These are phyloP conservation scores for Malus sylvestris DNA, from an alignment of 306 rosid species.

Conservation along the genomic window DNA sequence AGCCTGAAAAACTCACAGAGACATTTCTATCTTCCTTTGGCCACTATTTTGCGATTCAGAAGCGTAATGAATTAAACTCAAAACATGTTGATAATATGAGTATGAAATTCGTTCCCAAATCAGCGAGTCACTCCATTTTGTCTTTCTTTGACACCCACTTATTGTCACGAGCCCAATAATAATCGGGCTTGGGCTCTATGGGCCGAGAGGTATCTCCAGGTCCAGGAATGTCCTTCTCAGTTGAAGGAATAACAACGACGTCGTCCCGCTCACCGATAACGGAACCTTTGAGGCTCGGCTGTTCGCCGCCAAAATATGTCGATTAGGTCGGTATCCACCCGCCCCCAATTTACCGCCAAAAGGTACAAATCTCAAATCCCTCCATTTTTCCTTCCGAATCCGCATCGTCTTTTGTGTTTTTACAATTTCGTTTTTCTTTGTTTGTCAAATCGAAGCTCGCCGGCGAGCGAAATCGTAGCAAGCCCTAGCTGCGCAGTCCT, in stretches of 20 bases:
- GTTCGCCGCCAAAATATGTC: background rate
- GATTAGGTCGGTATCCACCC: slow-evolving; percentile 7
- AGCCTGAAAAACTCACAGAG: too few relatives aligned
- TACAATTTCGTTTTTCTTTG: background rate
- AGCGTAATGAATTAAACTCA: rapidly evolving
- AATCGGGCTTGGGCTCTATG: background rate
- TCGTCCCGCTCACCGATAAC: background rate
- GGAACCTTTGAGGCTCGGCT: background rate
- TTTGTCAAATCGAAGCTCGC: slow-evolving; percentile 19
- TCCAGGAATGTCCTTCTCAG: background rate
- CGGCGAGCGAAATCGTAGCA: slow-evolving; percentile 24
- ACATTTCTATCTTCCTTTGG: too few relatives aligned
- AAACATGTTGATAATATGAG: too few relatives aligned
- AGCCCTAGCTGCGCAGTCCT: slow-evolving; percentile 21
- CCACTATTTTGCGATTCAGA: too few relatives aligned
- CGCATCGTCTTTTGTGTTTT: background rate
- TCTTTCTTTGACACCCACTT: background rate
- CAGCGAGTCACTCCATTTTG: too few relatives aligned
- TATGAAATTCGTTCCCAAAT: too few relatives aligned
- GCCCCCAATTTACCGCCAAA: slow-evolving; percentile 18
- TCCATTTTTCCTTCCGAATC: background rate
- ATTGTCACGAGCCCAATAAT: background rate
- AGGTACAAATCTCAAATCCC: slow-evolving; percentile 20
- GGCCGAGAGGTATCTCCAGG: background rate
- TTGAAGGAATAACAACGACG: background rate